Evolutionary conservation across 164 flowering plant genomes (phyloP), one percentile per base, ranked within the genome.

Genomic region (Litsea cubeba): DNA sequence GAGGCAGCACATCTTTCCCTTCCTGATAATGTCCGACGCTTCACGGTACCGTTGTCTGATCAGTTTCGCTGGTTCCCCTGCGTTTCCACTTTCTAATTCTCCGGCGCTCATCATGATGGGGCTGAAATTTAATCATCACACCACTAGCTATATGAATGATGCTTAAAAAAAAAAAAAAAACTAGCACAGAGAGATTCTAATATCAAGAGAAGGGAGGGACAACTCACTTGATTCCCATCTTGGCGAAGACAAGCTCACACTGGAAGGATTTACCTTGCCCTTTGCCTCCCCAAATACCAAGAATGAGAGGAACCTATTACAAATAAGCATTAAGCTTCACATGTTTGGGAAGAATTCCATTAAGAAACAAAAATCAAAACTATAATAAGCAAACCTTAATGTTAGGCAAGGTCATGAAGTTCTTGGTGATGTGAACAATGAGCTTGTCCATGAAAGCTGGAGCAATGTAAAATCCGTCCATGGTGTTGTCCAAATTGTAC

Each of bases 211-310:
- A 24, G 4, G 66, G 26, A 60, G 28, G 14, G 46, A 20, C 46
- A 35, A 76, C 83, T 72, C 76, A 84, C 86, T 71, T 84, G 79
- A 84, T 84, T 72, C 86, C 86, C 86, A 84, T 76, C 79, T 84
- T 84, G 74, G 84, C 81, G 60, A 84, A 79, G 75, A 88, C 89
- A 68, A 88, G 91, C 79, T 88, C 91, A 79, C 88, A 86, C 70
- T 88, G 91, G 87, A 88, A 88, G 23, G 91, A 85, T 76, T 86
- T 88, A 6, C 91, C 89, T 58, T 88, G 91, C 70, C 89, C 89
- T 76, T 86, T 88, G 69, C 89, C 91, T 83, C 89, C 89, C 88
- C 91, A 88, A 23, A 88, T 49, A 77, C 83, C 90, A 75, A 86
- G 65, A 64, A 87, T 86, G 50, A 86, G 86, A 79, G 88, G 90